Evolutionary conservation across 257 asterid species (phyloP), one percentile per base, ranked within the genome.

Genomic region (Solanum neorickii): DNA sequence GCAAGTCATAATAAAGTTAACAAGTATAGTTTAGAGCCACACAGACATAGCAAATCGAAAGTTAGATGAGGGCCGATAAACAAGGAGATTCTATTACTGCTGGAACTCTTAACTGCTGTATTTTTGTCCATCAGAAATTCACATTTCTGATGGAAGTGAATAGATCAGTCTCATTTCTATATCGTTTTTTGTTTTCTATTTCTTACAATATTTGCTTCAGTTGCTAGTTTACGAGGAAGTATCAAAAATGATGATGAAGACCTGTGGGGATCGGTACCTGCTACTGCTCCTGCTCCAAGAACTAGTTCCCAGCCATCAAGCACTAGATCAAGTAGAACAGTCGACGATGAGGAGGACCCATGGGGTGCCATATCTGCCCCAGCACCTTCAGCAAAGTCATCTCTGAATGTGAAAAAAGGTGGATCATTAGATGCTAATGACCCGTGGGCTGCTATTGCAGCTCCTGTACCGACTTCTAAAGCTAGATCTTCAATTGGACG

Each of bases 391-490:
- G 86, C 96, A 65, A 82, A 82, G 46, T 41, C 85, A 31, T 41
- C 85, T 49, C 59, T 82, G 85, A 90, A 85, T 39, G 88, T 78
- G 16, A 73, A 86, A 72, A 86, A 73, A 41, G 25, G 74, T 14
- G 84, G 27, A 86, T 31, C 78, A 44, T 42, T 78, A 29, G 88
- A 60, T 20, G 94, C 90, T 13, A 91, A 84, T 29, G 94, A 92
- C 89, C 77, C 91, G 86, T 94, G 96, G 95, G 94, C 94, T 66
- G 90, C 92, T 77, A 92, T 87, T 86, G 91, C 92, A 29, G 94
- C 94, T 82, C 95, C 98, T 73, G 92, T 93, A 70, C 94, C 97
- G 16, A 93, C 95, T 73, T 89, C 98, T 7, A 95, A 92, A 89
- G 89, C 90, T 89, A 97, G 93, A 92, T 98, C 98, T 29, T 89